Base-by-base conservation (phyloP, 2,329 filamentous ascomycete species). In the Penicillium brasilianum region DNA sequence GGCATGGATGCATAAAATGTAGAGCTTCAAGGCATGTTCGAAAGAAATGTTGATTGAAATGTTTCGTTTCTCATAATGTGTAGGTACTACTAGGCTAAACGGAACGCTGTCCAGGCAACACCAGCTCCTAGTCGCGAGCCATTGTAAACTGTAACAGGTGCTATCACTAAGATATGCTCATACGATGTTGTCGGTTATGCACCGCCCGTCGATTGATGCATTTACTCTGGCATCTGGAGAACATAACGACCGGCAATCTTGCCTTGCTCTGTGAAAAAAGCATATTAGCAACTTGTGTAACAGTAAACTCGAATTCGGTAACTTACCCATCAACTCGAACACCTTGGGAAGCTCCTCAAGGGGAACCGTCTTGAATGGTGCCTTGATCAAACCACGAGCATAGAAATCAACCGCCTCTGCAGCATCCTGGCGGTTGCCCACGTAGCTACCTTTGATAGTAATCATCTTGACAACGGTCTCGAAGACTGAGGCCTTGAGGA, bases 341-440 rank as follows among this genome's bases (percentile, higher is more conserved):
- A 97, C 90, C 58, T 87, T 84, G 66, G 89, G 86, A 66, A 98
- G 83, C 78, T 97, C 85, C 72, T 88, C 90, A 62, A 97, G 83
- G 14, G 92, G 92, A 56, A 92, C 88, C 8, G 87, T 86, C 88
- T 97, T 96, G 86, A 85, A 95, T 8, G 94, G 94, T 5, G 88
- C 88, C 74, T 92, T 90, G 84, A 98, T 93, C 66, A 96, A 80
- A 16, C 94, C 94, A 22, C 90, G 85, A 59, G 85, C 82, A 83
- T 87, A 97, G 82, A 97, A 97, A 68, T 97, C 93, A 64, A 98
- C 83, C 2, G 94, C 93, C 82, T 98, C 94, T 56, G 88, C 86
- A 0, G 88, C 90, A 76, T 98, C 94, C 75, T 90, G 88, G 68
- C 94, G 87, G 83, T 96, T 97, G 60, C 94, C 94, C 68, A 98